Evolutionary conservation across 2,329 filamentous ascomycete genomes (phyloP), one percentile per base, ranked within the genome.

Genomic region (Ascochyta pisi): DNA sequence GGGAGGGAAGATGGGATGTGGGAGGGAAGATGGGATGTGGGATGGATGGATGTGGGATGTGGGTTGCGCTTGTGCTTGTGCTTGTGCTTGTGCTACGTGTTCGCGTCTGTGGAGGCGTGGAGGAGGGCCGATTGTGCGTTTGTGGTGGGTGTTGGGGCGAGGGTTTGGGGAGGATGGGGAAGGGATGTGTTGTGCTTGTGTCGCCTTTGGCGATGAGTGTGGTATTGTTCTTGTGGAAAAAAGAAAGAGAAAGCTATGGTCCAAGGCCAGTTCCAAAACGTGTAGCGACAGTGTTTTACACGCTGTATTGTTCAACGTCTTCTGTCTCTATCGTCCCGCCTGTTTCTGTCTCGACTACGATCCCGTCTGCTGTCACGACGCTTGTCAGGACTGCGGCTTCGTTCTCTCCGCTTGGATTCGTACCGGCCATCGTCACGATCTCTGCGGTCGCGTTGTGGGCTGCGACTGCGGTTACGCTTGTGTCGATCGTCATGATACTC

Each of bases 261-360:
- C 46, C 52, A 55, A n/a, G 27, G 23, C 35, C 23, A 33, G 22
- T 23, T 27, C 19, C n/a, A n/a, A 22, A 27, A n/a, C 7, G n/a
- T 23, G 7, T 6, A 19, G n/a, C n/a, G 16, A 12, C 40, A 15
- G 13, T 31, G 29, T 12, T 31, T 5, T 13, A 31, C 3, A 31
- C 29, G 12, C 13, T 5, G 29, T 10, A 13, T 13, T 16, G 5
- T 27, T 66, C 47, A 68, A 15, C 69, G 62, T 9, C 70, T 62
- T 13, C 71, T 68, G 22, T 78, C 74, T 29, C 74, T 65, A 51
- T 79, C 73, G 40, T 73, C 70, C 31, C 72, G 76, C 57, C 74
- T 71, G 52, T 77, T 70, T 33, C 77, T 73, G 61, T 79, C 76
- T 42, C 76, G 73, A 65, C 71, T 76, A 43, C 73, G 69, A 40